Evolutionary conservation across 139 green algal genomes (phyloP), one percentile per base, ranked within the genome.

Genomic region (Closterium sp.): DNA sequence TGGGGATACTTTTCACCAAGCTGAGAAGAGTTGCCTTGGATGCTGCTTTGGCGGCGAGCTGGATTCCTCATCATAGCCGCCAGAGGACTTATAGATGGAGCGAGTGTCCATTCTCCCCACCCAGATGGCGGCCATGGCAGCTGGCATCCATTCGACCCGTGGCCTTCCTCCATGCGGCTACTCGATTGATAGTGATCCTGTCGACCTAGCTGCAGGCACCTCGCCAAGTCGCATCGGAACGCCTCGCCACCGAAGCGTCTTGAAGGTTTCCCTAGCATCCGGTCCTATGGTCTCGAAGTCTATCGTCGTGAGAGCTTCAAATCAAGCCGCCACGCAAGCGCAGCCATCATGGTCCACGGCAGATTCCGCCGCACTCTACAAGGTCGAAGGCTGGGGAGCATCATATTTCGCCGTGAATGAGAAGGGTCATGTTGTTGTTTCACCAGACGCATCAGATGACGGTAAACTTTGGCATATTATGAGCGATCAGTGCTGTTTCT

Each of bases 341-440:
- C 55, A 76, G 25, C 55, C 12, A 87, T 34, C 84, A 36, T 94
- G 91, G 91, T 90, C 88, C 3, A 19, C 89, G 7, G 30, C 91
- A 38, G 91, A 94, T 32, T 84, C 35, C 38, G 89, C 91, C 28
- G 84, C 34, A 2, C 31, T 94, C 10, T 95, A 95, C 84, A 84
- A 92, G 28, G 76, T 95, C 33, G 93, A 95, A 25, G 93, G 88
- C 21, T 95, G 93, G 93, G 93, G 92, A 33, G 84, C 87, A 21
- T 90, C 89, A 23, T 95, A 95, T 81, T 95, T 95, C 31, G 23
- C 35, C 33, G 88, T 95, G 30, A 94, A 95, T 66, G 69, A n/a
- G 19, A 31, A 31, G 10, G 93, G 93, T 34, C 85, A 95, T 33
- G 66, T 95, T 9, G 85, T 86, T 10, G 90, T 95, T 91, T 88